Percentiles rank a stretch among this genome's conserved stretches.
Conservation (phyloP, 2,329 filamentous ascomycete genomes). For the Verticillium nubilum region DNA sequence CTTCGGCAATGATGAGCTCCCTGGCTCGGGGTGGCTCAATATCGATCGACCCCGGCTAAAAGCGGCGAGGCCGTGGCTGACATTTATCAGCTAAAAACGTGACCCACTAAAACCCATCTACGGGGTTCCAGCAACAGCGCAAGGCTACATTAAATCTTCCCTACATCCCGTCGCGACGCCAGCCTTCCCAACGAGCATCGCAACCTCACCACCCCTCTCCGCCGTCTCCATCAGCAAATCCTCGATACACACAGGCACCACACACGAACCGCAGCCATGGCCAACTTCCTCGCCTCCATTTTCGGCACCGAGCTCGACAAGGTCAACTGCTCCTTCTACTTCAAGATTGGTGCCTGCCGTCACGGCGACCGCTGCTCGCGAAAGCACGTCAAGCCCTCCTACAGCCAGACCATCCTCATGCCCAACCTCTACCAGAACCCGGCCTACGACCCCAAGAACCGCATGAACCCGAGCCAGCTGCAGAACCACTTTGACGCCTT, state of each 20-base stretch:
- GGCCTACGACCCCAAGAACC: slow-evolving; percentile 91
- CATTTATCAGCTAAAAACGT: too few relatives aligned
- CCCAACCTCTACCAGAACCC: slow-evolving; percentile 99
- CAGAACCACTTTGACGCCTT: slow-evolving; percentile 99
- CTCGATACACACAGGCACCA: background rate
- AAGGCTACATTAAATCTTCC: slow-evolving; percentile 12
- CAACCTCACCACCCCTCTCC: slow-evolving; percentile 2
- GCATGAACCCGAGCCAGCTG: slow-evolving; percentile 93
- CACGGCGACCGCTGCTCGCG: slow-evolving; percentile 97
- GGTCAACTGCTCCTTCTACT: slow-evolving; percentile 97
- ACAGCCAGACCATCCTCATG: slow-evolving; percentile 95
- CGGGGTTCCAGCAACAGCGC: slow-evolving; percentile 5
- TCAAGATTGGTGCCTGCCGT: slow-evolving; percentile 95
- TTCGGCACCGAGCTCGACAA: slow-evolving; percentile 99
- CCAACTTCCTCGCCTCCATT: slow-evolving; percentile 98
- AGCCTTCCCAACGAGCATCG: background rate
- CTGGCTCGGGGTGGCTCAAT: too few relatives aligned
- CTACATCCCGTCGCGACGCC: slow-evolving; percentile 4
- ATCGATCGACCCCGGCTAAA: too few relatives aligned
- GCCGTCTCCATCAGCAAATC: background rate
- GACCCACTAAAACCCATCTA: background rate
- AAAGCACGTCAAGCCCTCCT: slow-evolving; percentile 98
- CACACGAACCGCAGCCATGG: slow-evolving; percentile 53
- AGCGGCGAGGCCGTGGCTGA: too few relatives aligned
- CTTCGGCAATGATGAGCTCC: too few relatives aligned